Base-by-base conservation (phyloP, 768 basidiomycete species). In the Dendrothele bispora region DNA sequence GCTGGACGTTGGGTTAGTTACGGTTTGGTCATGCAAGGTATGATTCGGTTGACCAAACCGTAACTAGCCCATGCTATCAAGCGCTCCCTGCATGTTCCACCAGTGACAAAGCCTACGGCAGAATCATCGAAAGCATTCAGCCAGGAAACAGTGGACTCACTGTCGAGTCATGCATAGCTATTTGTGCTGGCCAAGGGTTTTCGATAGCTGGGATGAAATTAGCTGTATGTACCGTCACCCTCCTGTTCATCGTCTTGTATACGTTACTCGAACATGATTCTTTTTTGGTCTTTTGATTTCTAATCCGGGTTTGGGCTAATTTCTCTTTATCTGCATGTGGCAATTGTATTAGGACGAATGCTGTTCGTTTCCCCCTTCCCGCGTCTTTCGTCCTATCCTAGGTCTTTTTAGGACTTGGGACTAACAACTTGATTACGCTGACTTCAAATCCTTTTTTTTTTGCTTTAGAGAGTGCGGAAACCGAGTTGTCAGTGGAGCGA, bases 401-500 rank as follows among this genome's bases (percentile, higher is more conserved):
- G n/a, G n/a, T n/a, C n/a, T n/a, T n/a, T n/a, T n/a, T n/a, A n/a
- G n/a, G n/a, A n/a, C n/a, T n/a, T n/a, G n/a, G n/a, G n/a, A n/a
- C n/a, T n/a, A n/a, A n/a, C n/a, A n/a, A 12, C 17, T 29, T 30
- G 26, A 17, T 8, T 30, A 6, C 40, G 5, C n/a, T n/a, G n/a
- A n/a, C n/a, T n/a, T n/a, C n/a, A n/a, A n/a, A n/a, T n/a, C n/a
- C n/a, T n/a, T n/a, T n/a, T n/a, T n/a, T n/a, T n/a, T n/a, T n/a
- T n/a, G n/a, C n/a, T n/a, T n/a, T 10, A 17, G 50, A 88, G 86
- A 82, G 66, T 94, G 91, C 54, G 88, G 87, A 3, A 74, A 89
- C 58, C 65, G 70, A 10, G 67, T 91, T 38, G 68, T 82, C 11
- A 72, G 78, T 25, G 85, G 84, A 7, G 88, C 86, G 1, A 78